Base-by-base conservation (phyloP, 2,329 filamentous ascomycete species). In the Sarocladium oryzae region DNA sequence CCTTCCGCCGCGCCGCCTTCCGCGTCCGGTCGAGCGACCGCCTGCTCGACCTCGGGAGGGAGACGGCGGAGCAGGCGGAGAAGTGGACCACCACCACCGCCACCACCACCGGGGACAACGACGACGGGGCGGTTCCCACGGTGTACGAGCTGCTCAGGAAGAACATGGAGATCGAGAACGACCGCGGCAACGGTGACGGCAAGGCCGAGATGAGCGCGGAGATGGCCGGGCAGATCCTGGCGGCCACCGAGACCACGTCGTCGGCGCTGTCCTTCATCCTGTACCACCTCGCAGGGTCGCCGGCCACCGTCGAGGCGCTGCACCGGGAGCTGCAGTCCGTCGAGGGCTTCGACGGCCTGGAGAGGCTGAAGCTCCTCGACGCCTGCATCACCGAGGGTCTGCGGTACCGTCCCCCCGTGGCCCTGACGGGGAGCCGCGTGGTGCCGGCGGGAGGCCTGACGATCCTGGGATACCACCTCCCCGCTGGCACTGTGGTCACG, bases 301-400 rank as follows among this genome's bases (percentile, higher is more conserved):
- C 49, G 15, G 38, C 13, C 13, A 36, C 54, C 5, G 23, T 54
- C n/a, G 52, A 56, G 15, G n/a, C 15, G 15, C 9, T 56, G 32
- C 55, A 56, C 35, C 24, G 52, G 11, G 54, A 57, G 24, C 43
- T 58, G 30, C 28, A 49, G 13, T 32, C 26, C 10, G 51, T 41
- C n/a, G 32, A 50, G 11, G 26, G 37, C 24, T 33, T 53, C 15
- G 54, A 56, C 11, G 30, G 38, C 35, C 32, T 53, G 2, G 36
- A 40, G 18, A 40, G 36, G 6, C 36, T 40, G n/a, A 53, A 49
- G 37, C 51, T 57, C 6, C 52, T 57, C 37, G 43, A 56, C 30
- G 54, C 56, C 18, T 57, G 56, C 38, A 56, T 57, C 40, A 56
- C 18, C 4, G 56, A 57, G 33, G 56, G 56, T 24, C 56, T 57